Percentiles rank a stretch among this genome's conserved stretches.
Conservation (phyloP, 1,284 basidiomycete genomes). For the Pholiota adiposa region DNA sequence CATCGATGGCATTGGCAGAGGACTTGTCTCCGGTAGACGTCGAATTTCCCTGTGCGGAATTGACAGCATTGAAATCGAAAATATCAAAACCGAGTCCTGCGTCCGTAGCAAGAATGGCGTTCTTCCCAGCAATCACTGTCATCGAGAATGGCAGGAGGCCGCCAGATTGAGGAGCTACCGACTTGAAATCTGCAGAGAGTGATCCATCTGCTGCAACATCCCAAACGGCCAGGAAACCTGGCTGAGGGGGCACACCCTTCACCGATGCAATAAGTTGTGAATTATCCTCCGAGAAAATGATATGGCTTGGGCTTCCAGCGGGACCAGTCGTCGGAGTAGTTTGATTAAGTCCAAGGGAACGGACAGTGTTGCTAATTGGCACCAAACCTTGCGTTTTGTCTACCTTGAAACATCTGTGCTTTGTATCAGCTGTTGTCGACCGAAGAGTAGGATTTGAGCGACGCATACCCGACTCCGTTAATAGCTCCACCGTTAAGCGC, state of each 20-base stretch:
- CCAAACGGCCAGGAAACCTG: constrained; percentile 55
- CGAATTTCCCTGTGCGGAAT: constrained; percentile 4
- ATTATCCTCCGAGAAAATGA: constrained; percentile 49
- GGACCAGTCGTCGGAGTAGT: constrained; percentile 48
- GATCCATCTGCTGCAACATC: constrained; percentile 43
- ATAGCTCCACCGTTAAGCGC: constrained; percentile 50
- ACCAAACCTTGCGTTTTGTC: constrained; percentile 44
- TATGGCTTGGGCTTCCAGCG: constrained; percentile 43
- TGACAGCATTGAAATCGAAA: constrained; percentile 39
- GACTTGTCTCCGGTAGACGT: constrained; percentile 28
- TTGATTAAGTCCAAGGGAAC: constrained; percentile 47
- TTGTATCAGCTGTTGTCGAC: constrained; percentile 17
- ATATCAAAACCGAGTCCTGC: constrained; percentile 50
- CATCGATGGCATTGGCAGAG: constrained; percentile 41
- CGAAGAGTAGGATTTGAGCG: neutral
- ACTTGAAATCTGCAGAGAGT: constrained; percentile 44
- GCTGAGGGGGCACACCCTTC: constrained; percentile 47
- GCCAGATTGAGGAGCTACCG: constrained; percentile 30
- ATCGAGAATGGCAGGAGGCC: constrained; percentile 52
- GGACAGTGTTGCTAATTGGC: constrained; percentile 42
- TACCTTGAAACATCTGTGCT: constrained; percentile 43
- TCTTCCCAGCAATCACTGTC: constrained; percentile 49
- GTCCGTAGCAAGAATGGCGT: constrained; percentile 51
- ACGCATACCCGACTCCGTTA: constrained; percentile 48
- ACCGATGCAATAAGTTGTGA: constrained; percentile 49